phyloP scores from a whole-genome alignment of 1,139 yeast genomes.

The Yamadazyma jaroonii region DNA sequence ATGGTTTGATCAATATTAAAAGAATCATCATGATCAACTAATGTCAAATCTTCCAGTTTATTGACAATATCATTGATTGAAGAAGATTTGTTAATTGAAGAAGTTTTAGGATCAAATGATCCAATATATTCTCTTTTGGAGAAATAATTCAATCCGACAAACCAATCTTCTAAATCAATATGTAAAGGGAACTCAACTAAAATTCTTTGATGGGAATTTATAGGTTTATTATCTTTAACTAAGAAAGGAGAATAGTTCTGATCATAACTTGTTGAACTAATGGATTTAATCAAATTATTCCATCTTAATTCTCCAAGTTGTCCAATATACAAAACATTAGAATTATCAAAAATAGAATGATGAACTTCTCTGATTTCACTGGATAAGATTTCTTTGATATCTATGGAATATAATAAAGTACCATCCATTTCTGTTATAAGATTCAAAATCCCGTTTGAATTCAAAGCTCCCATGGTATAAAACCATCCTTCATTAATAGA shows the following conservation, averaged over 20 bases:
- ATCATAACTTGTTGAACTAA: slow-evolving; percentile 23
- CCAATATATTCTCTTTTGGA: slow-evolving; percentile 61
- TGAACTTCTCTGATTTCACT: slow-evolving; percentile 70
- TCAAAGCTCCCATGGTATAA: slow-evolving; percentile 69
- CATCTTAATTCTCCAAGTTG: slow-evolving; percentile 51
- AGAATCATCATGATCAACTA: slow-evolving; percentile 8
- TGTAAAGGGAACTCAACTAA: slow-evolving; percentile 64
- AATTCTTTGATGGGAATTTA: slow-evolving; percentile 39
- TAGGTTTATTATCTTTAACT: slow-evolving; percentile 31
- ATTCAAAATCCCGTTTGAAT: slow-evolving; percentile 64
- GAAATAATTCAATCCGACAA: slow-evolving; percentile 67
- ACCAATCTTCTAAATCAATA: slow-evolving; percentile 82
- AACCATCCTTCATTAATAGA: slow-evolving; percentile 63
- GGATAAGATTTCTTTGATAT: slow-evolving; percentile 53
- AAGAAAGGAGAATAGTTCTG: slow-evolving; percentile 24
- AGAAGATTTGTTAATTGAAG: slow-evolving; percentile 14
- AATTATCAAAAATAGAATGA: slow-evolving; percentile 61
- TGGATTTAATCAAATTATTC: slow-evolving; percentile 37
- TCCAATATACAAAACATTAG: slow-evolving; percentile 60
- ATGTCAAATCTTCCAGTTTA: slow-evolving; percentile 9
- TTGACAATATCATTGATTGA: slow-evolving; percentile 11
- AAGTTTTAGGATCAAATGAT: slow-evolving; percentile 25
- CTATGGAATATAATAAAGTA: slow-evolving; percentile 58
- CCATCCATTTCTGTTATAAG: slow-evolving; percentile 68
- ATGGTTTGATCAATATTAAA: slow-evolving; percentile 11